Evolutionary conservation across 305 asterid species (phyloP).

Genomic region (Withania somnifera): DNA sequence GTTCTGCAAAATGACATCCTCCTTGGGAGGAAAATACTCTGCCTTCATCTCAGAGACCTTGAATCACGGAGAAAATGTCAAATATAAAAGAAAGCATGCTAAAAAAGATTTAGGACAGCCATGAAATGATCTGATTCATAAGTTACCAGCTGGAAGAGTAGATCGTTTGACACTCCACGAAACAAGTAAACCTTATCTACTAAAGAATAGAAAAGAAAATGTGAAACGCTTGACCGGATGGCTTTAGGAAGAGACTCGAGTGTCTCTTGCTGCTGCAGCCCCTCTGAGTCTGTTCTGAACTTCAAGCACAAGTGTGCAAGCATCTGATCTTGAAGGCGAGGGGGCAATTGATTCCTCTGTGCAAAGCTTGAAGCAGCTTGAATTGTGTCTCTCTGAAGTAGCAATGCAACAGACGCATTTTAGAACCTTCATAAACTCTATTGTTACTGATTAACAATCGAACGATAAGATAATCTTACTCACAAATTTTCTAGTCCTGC

Average conservation of each 20-base stretch:
- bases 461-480: conserved; percentile 16
- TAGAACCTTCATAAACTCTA: neutral
- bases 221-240: conserved; percentile 81
- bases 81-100: neutral
- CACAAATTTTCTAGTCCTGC: conserved; percentile 72
- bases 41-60: conserved; percentile 95
- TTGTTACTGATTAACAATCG: neutral
- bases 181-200: conserved; percentile 65
- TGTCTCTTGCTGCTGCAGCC: conserved; percentile 81
- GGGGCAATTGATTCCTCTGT: conserved; percentile 65
- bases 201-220: conserved; percentile 63
- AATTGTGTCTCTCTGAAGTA: conserved; percentile 63
- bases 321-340: conserved; percentile 81
- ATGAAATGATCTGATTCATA: neutral
- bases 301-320: conserved; percentile 87
- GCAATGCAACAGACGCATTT: neutral
- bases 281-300: conserved; percentile 75
- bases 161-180: conserved; percentile 67
- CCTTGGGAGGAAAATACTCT: conserved; percentile 84
- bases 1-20: conserved; percentile 77
- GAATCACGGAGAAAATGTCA: neutral
- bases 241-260: conserved; percentile 86
- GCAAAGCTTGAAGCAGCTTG: conserved; percentile 86
- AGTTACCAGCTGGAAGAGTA: conserved; percentile 81
- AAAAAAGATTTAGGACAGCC: neutral